Evolutionary conservation across 1,139 yeast species (phyloP), one percentile per base, ranked within the genome.

Genomic region (Hemisphaericaspora xylofermentans): DNA sequence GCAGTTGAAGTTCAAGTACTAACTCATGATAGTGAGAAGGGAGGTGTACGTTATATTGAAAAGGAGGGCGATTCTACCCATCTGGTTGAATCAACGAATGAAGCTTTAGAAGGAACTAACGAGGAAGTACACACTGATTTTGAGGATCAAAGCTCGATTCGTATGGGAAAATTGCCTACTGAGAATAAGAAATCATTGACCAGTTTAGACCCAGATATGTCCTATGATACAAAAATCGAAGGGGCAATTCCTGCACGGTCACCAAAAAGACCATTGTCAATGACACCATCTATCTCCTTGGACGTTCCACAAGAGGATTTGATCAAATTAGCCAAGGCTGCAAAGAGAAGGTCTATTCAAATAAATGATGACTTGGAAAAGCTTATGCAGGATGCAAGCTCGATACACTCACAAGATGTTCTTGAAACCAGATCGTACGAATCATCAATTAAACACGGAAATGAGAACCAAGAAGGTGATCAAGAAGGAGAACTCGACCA

Each of bases 221-320:
- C 64, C 10, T 65, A 64, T 44, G 58, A 57, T 40, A 72, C 77
- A 13, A 63, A 53, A 30, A 57, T 72, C 33, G 76, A 71, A 39
- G 62, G 63, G 2, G 53, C 70, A 1, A 60, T 73, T 2, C 78
- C 78, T 4, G 68, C 75, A 1, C 53, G 78, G 39, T 71, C 75
- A 14, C 59, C 60, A 4, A 53, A 69, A 38, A 53, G 78, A 43
- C 76, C 76, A 7, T 58, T 61, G 36, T 67, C 74, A 41, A 68
- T 61, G 40, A 46, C 24, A 17, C 36, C 36, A 3, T 16, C 12
- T n/a, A 18, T 33, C 14, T 18, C 36, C 4, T 15, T n/a, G 4
- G 35, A 14, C 9, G 27, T 33, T 4, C 2, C 35, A 8, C 27
- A 24, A 4, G 33, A 30, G 12, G 34, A 31, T 16, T 18, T 31